These are phyloP conservation scores for Aspergillus panamensis DNA, from an alignment of 495 filamentous ascomycete genomes.

Conservation along the genomic window DNA sequence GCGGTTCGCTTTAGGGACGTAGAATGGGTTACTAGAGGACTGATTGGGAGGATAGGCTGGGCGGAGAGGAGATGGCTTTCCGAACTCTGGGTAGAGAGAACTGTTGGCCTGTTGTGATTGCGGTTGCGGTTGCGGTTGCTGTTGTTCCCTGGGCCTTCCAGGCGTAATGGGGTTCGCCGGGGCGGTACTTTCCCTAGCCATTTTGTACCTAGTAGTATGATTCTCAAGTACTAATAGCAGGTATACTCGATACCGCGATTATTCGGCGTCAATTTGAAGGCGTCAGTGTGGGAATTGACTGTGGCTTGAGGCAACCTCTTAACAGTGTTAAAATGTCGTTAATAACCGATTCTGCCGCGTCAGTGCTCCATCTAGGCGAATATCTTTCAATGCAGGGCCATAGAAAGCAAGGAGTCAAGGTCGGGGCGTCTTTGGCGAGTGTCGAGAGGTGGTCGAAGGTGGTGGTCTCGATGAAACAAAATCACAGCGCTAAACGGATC, in stretches of 20 bases:
- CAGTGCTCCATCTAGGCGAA: background rate
- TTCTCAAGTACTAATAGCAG: background rate
- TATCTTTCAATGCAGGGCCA: background rate
- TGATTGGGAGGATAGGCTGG: conserved; percentile 37
- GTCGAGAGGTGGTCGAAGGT: background rate
- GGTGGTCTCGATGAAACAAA: conserved; percentile 1
- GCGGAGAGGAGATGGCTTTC: conserved; percentile 53
- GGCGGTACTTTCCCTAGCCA: conserved; percentile 45
- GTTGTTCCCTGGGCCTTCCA: conserved; percentile 23
- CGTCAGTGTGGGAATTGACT: background rate
- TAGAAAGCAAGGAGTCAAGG: background rate
- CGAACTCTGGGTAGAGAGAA: conserved; percentile 51
- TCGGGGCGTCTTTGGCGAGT: background rate
- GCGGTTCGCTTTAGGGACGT: conserved; percentile 48
- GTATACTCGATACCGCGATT: background rate
- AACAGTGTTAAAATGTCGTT: background rate
- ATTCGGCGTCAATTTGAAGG: background rate
- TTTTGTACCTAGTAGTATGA: conserved; percentile 16
- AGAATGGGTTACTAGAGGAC: conserved; percentile 46
- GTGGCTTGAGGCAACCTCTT: too few relatives aligned
- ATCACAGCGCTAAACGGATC: background rate
- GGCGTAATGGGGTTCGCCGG: conserved; percentile 36
- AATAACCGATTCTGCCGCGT: background rate
- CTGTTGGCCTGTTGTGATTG: conserved; percentile 25
- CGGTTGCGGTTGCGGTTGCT: background rate